Percentiles rank a stretch among this genome's conserved stretches.
These are phyloP conservation scores for Capillidium heterosporum DNA, from an alignment of 371 early-diverging fungal species.

Conservation along the genomic window DNA sequence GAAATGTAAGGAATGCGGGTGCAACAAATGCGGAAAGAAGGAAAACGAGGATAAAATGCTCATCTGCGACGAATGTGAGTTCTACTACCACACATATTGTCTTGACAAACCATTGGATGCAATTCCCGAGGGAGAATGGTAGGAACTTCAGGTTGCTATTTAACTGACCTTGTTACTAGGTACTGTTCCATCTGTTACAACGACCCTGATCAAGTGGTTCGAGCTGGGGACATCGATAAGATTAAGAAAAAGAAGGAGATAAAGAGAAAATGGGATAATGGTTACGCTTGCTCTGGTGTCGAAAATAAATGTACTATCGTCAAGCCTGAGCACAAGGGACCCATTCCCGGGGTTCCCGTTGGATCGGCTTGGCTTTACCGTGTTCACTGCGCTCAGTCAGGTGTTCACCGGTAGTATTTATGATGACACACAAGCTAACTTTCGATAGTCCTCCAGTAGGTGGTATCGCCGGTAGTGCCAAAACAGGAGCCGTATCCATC, in stretches of 20 bases:
- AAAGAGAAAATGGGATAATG: slow-evolving; percentile 24
- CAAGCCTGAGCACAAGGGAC: slow-evolving; percentile 21
- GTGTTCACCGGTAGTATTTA: slow-evolving; percentile 24
- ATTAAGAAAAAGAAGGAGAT: slow-evolving; percentile 24
- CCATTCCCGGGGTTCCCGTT: slow-evolving; percentile 37
- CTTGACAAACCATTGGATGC: slow-evolving; percentile 15
- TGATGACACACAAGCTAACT: neutral
- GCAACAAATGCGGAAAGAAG: slow-evolving; percentile 24
- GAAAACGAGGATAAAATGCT: slow-evolving; percentile 24
- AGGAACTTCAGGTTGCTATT: neutral
- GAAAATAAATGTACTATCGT: slow-evolving; percentile 25
- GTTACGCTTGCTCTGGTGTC: slow-evolving; percentile 22
- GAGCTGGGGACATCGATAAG: slow-evolving; percentile 18
- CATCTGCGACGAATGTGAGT: slow-evolving; percentile 39
- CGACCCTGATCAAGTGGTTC: slow-evolving; percentile 15
- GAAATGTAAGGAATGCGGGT: slow-evolving; percentile 28
- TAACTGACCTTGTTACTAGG: slow-evolving; percentile 9
- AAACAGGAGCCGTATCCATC: slow-evolving; percentile 26
- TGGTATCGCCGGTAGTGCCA: slow-evolving; percentile 23
- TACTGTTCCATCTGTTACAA: slow-evolving; percentile 31
- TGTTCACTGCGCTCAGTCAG: slow-evolving; percentile 21
- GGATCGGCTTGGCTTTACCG: slow-evolving; percentile 28
- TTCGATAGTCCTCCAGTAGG: slow-evolving; percentile 20
- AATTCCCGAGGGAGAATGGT: slow-evolving; percentile 24
- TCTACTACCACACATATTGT: slow-evolving; percentile 29